Evolutionary conservation across 805 yeast species (phyloP).

Genomic region (Spathaspora sp.): DNA sequence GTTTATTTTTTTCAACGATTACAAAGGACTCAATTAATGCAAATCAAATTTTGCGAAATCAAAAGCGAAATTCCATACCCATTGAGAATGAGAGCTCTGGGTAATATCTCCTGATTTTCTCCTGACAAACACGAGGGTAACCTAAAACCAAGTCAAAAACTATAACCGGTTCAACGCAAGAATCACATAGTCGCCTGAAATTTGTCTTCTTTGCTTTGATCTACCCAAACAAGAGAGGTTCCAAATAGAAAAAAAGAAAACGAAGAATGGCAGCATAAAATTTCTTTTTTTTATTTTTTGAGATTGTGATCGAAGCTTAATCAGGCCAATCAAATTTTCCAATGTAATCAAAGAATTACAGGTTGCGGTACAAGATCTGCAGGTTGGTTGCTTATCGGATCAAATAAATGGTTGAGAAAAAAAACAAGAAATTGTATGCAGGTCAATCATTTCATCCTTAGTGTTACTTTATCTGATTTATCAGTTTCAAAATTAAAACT

Average conservation of each 20-base stretch:
- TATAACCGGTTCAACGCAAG: too few species aligned
- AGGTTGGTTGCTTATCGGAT: background rate
- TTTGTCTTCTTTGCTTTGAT: background rate
- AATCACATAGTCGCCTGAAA: background rate
- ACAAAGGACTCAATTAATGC: background rate
- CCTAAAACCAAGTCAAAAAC: background rate
- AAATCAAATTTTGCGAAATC: too few species aligned
- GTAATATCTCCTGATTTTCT: background rate
- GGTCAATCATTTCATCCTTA: background rate
- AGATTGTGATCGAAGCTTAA: background rate
- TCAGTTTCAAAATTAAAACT: background rate
- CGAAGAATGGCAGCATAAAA: background rate
- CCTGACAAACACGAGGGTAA: background rate
- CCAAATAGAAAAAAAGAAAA: background rate
- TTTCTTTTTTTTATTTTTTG: background rate
- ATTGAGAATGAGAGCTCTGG: too few species aligned
- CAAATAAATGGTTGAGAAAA: background rate
- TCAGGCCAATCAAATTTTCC: slow-evolving; percentile 4
- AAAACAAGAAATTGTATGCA: background rate
- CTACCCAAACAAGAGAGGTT: background rate
- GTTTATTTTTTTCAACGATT: background rate
- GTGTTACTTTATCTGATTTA: background rate
- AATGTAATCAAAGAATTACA: slow-evolving; percentile 3
- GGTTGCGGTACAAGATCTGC: background rate
- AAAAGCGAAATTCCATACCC: too few species aligned